Evolutionary conservation across 352 stramenopile genomes (phyloP), one percentile per base, ranked within the genome.

Genomic region (Phytopythium delawarense): DNA sequence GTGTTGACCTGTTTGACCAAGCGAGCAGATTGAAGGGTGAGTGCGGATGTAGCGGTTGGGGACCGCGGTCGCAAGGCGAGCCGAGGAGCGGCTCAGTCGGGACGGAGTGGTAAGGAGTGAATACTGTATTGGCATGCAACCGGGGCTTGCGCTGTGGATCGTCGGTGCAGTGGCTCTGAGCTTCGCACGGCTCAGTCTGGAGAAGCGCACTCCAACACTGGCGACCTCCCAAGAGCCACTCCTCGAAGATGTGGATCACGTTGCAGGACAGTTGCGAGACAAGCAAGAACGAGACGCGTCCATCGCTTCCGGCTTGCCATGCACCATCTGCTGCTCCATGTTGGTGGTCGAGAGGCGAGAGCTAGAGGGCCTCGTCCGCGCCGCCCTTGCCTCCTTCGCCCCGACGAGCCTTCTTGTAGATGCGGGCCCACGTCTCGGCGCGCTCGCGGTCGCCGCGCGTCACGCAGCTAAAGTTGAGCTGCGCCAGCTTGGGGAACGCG

Each of bases 391-490:
- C 57, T 12, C 60, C 45, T 0, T 21, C 11, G 21, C 15, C 51
- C 63, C 53, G 28, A 21, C 73, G 48, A 28, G 65, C 66, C 48
- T 87, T 86, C 49, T 82, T 79, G 69, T 92, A 90, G 51, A 90
- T 90, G 25, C 32, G 70, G 16, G 77, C 70, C 87, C 87, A 95
- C 0, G 80, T 88, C 42, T 87, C 72, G 25, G 83, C 82, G 16
- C 78, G 75, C 7, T 85, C 78, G 30, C 87, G 79, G 49, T 95
- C 87, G 20, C 76, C 69, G 8, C 71, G 71, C 1, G 84, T 93
- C 50, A 95, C 71, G 23, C 50, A 82, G 53, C 80, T 89, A 58
- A 91, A 95, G 58, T 94, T 83, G 54, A 94, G 74, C 68, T 92
- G 76, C 60, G 71, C 71, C 21, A 95, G 69, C 16, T 62, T 70